phyloP scores from a whole-genome alignment of 2,329 filamentous ascomycete genomes.

The Penicillium sclerotiorum region DNA sequence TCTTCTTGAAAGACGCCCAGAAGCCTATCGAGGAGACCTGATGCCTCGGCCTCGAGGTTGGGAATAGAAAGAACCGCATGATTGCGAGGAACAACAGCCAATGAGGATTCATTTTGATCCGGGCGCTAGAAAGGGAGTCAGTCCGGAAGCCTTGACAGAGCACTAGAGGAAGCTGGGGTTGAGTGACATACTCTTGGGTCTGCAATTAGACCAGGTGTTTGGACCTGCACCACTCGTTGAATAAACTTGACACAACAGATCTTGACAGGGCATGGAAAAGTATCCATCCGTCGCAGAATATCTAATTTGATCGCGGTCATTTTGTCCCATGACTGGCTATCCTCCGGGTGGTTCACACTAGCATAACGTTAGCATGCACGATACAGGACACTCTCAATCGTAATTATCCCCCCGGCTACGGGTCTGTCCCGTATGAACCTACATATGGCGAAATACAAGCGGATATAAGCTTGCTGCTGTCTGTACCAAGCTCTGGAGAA shows the following conservation, averaged over 20 bases:
- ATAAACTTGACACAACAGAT: slow-evolving; percentile 98
- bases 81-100: slow-evolving; percentile 80
- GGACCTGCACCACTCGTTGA: slow-evolving; percentile 87
- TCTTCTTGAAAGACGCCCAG: slow-evolving; percentile 83
- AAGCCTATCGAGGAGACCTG: slow-evolving; percentile 85
- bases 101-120: slow-evolving; percentile 79
- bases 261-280: slow-evolving; percentile 71
- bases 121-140: slow-evolving; percentile 55
- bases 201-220: slow-evolving; percentile 78
- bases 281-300: slow-evolving; percentile 87
- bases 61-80: slow-evolving; percentile 78
- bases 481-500: slow-evolving; percentile 85
- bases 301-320: slow-evolving; percentile 87
- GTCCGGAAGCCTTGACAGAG: slow-evolving; percentile 2
- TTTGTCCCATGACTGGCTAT: slow-evolving; percentile 79
- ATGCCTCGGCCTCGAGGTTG: slow-evolving; percentile 89
- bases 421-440: slow-evolving; percentile 53
- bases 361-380: slow-evolving; percentile 35
- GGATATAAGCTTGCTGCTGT: slow-evolving; percentile 91
- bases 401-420: neutral
- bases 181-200: slow-evolving; percentile 73
- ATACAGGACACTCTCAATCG: neutral
- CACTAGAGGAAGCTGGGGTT: neutral
- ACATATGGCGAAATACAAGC: slow-evolving; percentile 91
- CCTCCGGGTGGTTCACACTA: slow-evolving; percentile 85